Conservation (phyloP, 805 yeast genomes). For the Diddensiella santjacobensis region DNA sequence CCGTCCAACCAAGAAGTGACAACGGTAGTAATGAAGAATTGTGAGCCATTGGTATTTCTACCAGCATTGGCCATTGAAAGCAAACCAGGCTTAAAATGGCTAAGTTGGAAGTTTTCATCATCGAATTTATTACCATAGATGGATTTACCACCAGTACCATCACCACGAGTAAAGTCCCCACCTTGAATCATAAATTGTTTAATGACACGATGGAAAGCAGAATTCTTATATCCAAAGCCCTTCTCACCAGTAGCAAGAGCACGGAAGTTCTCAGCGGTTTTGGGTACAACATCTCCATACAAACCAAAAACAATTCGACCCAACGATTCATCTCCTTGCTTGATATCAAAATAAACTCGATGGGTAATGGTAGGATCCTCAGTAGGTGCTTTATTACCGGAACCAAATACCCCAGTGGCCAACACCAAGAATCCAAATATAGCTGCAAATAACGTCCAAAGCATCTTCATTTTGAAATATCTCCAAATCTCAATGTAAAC, state of each 20-base stretch:
- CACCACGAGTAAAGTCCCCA: conserved; percentile 67
- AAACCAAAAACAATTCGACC: conserved; percentile 87
- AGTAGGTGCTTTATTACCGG: conserved; percentile 10
- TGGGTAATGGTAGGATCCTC: conserved; percentile 54
- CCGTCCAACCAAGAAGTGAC: conserved; percentile 90
- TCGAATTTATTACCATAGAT: conserved; percentile 68
- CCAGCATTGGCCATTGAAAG: conserved; percentile 80
- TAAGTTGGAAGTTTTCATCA: conserved; percentile 70
- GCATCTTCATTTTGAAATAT: conserved; percentile 22
- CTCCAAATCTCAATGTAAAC: too few relatives aligned
- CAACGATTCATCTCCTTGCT: conserved; percentile 68
- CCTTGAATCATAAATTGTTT: conserved; percentile 79
- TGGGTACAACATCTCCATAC: conserved; percentile 81
- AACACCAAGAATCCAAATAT: conserved; percentile 19
- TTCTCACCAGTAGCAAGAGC: conserved; percentile 75
- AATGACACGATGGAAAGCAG: conserved; percentile 71
- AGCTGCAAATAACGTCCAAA: conserved; percentile 24
- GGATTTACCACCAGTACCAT: conserved; percentile 74
- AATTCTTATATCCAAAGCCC: conserved; percentile 58
- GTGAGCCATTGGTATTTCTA: conserved; percentile 74
- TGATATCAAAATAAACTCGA: conserved; percentile 80
- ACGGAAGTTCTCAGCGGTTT: conserved; percentile 85
- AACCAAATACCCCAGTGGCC: conserved; percentile 19
- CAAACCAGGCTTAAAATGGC: conserved; percentile 58
- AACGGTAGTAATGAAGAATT: conserved; percentile 92